A percentile compares a stretch with the other conserved stretches of the same genome.
Conservation (phyloP, 345 rosid species). For the Dovyalis caffra region DNA sequence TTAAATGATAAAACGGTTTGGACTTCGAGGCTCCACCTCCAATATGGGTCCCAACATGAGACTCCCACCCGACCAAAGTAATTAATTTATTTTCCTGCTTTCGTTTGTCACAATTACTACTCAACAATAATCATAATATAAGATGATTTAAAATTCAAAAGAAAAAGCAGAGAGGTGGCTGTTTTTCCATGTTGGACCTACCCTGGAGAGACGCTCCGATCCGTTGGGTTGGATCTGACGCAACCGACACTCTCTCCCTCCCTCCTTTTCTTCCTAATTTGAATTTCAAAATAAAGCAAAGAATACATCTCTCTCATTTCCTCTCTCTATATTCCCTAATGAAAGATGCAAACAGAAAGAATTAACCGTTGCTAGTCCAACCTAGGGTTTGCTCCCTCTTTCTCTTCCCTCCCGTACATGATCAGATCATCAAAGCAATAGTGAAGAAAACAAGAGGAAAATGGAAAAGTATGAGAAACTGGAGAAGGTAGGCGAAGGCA, state of each 20-base stretch:
- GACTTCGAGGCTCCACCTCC: too few species aligned
- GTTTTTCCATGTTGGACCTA: too few species aligned
- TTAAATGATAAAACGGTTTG: too few species aligned
- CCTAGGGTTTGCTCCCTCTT: neutral
- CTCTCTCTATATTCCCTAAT: too few species aligned
- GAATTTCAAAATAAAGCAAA: neutral
- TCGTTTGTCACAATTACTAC: too few species aligned
- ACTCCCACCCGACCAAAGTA: too few species aligned
- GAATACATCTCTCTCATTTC: neutral
- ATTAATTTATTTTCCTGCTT: too few species aligned
- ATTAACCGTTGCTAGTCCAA: neutral
- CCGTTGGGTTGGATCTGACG: neutral
- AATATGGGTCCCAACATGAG: too few species aligned
- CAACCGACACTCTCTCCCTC: neutral
- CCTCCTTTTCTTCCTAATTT: neutral
- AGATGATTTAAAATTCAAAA: too few species aligned
- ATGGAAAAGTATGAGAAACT: slow-evolving; percentile 98
- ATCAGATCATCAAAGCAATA: neutral
- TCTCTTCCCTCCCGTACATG: too few species aligned
- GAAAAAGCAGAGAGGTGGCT: too few species aligned
- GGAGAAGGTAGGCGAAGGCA: slow-evolving; percentile 96
- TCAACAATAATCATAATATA: too few species aligned
- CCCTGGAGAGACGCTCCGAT: neutral
- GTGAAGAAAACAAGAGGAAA: neutral
- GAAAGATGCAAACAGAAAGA: neutral